Percentiles rank a stretch among this genome's conserved stretches.
These are phyloP conservation scores for Capronia coronata DNA, from an alignment of 2,329 filamentous ascomycete species.

Conservation along the genomic window DNA sequence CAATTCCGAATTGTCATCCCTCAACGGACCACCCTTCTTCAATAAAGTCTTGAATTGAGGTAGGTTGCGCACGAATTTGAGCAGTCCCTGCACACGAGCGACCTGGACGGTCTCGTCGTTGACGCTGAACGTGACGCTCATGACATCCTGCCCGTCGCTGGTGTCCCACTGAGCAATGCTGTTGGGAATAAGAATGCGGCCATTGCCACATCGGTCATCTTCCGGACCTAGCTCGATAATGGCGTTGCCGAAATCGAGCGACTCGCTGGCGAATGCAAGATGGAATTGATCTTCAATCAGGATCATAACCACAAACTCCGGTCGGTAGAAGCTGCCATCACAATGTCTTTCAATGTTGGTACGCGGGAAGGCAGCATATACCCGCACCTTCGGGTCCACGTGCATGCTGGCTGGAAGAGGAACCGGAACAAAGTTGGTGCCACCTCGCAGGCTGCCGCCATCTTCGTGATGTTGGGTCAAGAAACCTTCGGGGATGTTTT, in stretches of 20 bases:
- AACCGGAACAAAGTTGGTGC: slow-evolving; percentile 27
- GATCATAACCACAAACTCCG: slow-evolving; percentile 26
- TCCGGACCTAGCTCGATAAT: slow-evolving; percentile 20
- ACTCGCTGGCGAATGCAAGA: slow-evolving; percentile 27
- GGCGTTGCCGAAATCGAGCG: slow-evolving; percentile 25
- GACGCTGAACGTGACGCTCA: slow-evolving; percentile 28
- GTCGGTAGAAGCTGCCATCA: slow-evolving; percentile 22
- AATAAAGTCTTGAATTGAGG: slow-evolving; percentile 22
- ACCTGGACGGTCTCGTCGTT: slow-evolving; percentile 27
- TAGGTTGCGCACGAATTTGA: slow-evolving; percentile 15
- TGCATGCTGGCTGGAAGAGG: slow-evolving; percentile 18
- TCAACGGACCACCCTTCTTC: slow-evolving; percentile 14
- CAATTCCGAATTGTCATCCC: slow-evolving; percentile 16
- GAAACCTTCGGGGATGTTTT: slow-evolving; percentile 20
- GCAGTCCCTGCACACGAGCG: slow-evolving; percentile 18
- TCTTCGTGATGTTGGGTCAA: slow-evolving; percentile 17
- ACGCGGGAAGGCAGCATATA: slow-evolving; percentile 25
- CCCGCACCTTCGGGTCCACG: slow-evolving; percentile 14
- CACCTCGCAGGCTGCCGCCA: slow-evolving; percentile 23
- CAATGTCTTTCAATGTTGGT: slow-evolving; percentile 24
- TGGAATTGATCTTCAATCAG: slow-evolving; percentile 23
- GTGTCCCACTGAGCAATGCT: slow-evolving; percentile 29
- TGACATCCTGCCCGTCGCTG: slow-evolving; percentile 21
- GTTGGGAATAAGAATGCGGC: slow-evolving; percentile 28
- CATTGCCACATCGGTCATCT: slow-evolving; percentile 24